Percentiles rank a stretch among this genome's conserved stretches.
Conservation (phyloP, 768 basidiomycete genomes). For the Calocera cornea region DNA sequence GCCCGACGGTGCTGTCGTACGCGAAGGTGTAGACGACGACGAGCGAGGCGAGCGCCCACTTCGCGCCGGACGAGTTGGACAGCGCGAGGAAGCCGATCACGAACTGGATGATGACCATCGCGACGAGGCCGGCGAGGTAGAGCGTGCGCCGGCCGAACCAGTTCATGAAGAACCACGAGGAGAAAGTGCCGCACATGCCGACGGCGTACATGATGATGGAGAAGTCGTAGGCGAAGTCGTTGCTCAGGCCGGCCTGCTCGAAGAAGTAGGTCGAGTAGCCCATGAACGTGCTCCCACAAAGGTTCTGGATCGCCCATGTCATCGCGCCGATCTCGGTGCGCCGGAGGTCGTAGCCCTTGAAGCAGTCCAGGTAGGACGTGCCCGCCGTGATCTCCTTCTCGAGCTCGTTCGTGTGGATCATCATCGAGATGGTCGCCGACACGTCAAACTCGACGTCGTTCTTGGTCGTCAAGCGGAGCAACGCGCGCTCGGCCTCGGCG, state of each 20-base stretch:
- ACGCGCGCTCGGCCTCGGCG: conserved; percentile 19
- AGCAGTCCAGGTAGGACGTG: conserved; percentile 26
- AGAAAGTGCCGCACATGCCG: conserved; percentile 22
- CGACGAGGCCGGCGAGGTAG: conserved; percentile 23
- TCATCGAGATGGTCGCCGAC: conserved; percentile 24
- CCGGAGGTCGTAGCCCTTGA: conserved; percentile 21
- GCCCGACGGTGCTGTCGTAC: conserved; percentile 22
- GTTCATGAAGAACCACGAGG: conserved; percentile 21
- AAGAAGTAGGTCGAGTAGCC: no score
- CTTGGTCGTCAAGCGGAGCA: conserved; percentile 15
- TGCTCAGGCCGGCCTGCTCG: conserved; percentile 18
- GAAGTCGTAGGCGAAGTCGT: conserved; percentile 14
- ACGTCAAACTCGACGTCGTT: conserved; percentile 17
- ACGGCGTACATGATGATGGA: conserved; percentile 15
- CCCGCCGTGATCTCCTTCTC: conserved; percentile 24
- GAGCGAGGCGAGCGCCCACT: conserved; percentile 17
- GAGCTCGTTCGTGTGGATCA: conserved; percentile 25
- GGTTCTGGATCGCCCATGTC: conserved; percentile 21
- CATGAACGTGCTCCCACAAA: conserved; percentile 16
- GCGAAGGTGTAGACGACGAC: conserved; percentile 6
- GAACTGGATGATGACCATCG: conserved; percentile 19
- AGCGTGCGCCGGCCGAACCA: conserved; percentile 24
- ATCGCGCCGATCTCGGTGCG: conserved; percentile 25
- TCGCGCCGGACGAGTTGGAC: conserved; percentile 8
- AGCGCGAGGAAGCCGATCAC: conserved; percentile 24